Base-by-base conservation (phyloP, 768 basidiomycete genomes). In the Rhodotorula paludigena region DNA sequence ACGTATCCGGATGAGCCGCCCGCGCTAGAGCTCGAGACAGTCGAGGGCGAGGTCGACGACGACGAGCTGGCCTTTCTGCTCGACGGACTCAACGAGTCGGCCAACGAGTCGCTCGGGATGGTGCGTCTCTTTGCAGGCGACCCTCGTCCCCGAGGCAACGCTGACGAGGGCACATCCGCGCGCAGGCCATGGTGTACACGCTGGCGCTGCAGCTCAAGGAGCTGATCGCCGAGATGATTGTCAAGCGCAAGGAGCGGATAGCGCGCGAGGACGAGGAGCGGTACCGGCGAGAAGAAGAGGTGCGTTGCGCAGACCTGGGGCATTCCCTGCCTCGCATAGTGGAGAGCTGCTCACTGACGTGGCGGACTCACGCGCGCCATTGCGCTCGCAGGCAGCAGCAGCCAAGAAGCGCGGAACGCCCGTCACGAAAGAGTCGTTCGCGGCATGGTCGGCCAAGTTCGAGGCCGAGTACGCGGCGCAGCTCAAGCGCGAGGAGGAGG, bases 161-260 rank as follows among this genome's bases (percentile, higher is more conserved):
- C 30, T 30, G 44, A 41, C 39, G 21, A 18, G 28, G 7, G 18
- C 1, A 14, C 12, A 8, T 7, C 15, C 20, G 2, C 20, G 2
- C 28, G 23, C 56, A 71, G 88, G 92, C 96, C 5, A 97, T 98
- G 92, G 93, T 92, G 25, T 99, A 96, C 77, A 92, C 94, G 0
- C 82, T 99, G 25, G 87, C 92, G 18, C 87, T 89, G 1, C 87
- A 89, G 74, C 83, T 96, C 52, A 83, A 89, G 71, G 92, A 97
- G 78, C 82, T 85, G 57, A 80, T 97, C 23, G 84, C 86, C 9
- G 75, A 77, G 25, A 79, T 93, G 33, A 84, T 91, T 42, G 83
- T 83, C 45, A 75, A 79, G 51, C 84, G 90, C 70, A 81, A 81
- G 28, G 85, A 85, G 63, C 82, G 78, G 65, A 82, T 80, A 69